Base-by-base conservation (phyloP, 345 rosid species). In the Arabidopsis thaliana region DNA sequence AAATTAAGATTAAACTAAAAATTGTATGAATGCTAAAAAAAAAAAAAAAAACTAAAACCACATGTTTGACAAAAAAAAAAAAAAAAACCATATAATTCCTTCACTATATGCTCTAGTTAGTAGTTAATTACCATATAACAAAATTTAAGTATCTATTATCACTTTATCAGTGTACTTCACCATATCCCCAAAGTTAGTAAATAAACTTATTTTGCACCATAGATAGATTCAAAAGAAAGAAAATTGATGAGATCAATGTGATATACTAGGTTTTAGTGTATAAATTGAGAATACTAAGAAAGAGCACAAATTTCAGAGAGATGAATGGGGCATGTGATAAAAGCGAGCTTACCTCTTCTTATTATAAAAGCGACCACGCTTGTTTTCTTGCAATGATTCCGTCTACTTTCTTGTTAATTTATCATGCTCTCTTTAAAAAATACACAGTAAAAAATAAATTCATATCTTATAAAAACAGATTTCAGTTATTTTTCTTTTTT, bases 301-400 rank as follows among this genome's bases (percentile, higher is more conserved):
- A 41, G 48, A 51, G 74, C 73, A 67, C 79, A 75, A 59, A 67
- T 60, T 59, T 49, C 3, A 67, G 58, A 70, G 76, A 69, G 37
- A 50, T 24, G 24, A 70, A 59, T 55, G 80, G 80, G 82, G 78
- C 97, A 93, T 84, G 97, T 89, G 97, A 90, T 62, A 79, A 93
- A 90, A 85, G 91, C 83, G 82, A 83, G 88, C 82, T 87, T 84
- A 81, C 69, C 75, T 44, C 84, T 75, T 78, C 78, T 77, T 82
- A 72, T 77, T 82, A 72, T 76, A 83, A 87, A 84, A 84, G 95
- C 84, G 91, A 89, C 96, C 97, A 91, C 89, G 97, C 97, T 89
- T 89, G 85, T 86, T 86, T 84, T 82, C 81, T 77, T 74, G 89
- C 94, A 90, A 93, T 93, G 85, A 93, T 90, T 84, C 62, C 86